phyloP scores from a whole-genome alignment of 2,329 filamentous ascomycete species.

The Ophiostoma australiae region DNA sequence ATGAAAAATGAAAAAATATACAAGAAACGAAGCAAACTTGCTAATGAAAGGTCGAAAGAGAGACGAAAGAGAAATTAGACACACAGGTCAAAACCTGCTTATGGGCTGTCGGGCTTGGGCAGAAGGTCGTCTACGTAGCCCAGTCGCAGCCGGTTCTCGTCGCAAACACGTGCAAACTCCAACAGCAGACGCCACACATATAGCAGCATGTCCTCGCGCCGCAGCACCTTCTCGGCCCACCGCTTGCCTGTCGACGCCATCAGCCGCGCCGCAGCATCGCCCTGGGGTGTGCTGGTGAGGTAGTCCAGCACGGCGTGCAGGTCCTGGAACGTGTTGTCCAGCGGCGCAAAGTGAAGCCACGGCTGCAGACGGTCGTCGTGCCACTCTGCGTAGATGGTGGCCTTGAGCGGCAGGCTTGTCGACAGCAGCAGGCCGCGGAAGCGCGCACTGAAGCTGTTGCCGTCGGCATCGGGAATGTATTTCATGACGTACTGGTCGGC shows the following conservation, averaged over 20 bases:
- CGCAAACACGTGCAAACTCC: slow-evolving; percentile 51
- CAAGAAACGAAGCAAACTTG: not conserved
- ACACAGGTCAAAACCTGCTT: not conserved
- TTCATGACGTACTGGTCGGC: slow-evolving; percentile 53
- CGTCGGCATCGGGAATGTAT: slow-evolving; percentile 66
- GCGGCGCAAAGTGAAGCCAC: slow-evolving; percentile 68
- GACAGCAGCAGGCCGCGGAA: slow-evolving; percentile 60
- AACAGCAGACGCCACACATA: slow-evolving; percentile 59
- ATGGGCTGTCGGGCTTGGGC: not conserved
- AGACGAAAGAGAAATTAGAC: not conserved
- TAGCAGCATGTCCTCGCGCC: slow-evolving; percentile 61
- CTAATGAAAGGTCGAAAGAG: not conserved
- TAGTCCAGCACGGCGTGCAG: slow-evolving; percentile 62
- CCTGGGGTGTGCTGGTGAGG: slow-evolving; percentile 46
- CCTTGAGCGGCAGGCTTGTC: slow-evolving; percentile 63
- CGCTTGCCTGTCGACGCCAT: slow-evolving; percentile 56
- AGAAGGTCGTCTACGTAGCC: slow-evolving; percentile 43
- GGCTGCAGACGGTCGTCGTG: slow-evolving; percentile 64
- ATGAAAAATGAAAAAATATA: not conserved
- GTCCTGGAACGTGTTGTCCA: slow-evolving; percentile 64
- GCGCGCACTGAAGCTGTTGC: slow-evolving; percentile 60
- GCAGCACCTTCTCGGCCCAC: slow-evolving; percentile 58
- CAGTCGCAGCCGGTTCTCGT: slow-evolving; percentile 41
- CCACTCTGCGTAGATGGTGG: slow-evolving; percentile 70
- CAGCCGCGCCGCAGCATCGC: slow-evolving; percentile 52